Conservation (phyloP, 2,329 filamentous ascomycete species). For the Epichloe sp. region DNA sequence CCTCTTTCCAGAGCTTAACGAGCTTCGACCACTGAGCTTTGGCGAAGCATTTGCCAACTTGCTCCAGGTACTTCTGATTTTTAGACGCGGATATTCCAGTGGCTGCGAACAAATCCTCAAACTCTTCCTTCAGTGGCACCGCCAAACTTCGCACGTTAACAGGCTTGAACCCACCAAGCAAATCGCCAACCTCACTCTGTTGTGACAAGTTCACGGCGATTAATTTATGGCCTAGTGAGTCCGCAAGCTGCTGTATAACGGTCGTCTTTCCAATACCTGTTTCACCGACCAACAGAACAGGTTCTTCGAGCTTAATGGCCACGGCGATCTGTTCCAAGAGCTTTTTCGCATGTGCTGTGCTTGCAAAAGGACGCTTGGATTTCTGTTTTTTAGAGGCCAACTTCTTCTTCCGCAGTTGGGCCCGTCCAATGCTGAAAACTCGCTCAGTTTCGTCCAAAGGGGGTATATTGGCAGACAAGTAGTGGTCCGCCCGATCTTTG, state of each 20-base stretch:
- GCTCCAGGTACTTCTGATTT: conserved; percentile 76
- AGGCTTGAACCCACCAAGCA: conserved; percentile 92
- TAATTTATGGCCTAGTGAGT: conserved; percentile 71
- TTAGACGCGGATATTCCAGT: conserved; percentile 77
- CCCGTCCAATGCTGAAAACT: conserved; percentile 52
- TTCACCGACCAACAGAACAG: conserved; percentile 89
- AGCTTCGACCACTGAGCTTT: conserved; percentile 81
- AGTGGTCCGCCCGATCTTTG: conserved; percentile 66
- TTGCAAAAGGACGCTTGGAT: conserved; percentile 63
- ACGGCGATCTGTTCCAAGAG: conserved; percentile 81
- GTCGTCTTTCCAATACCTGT: conserved; percentile 98
- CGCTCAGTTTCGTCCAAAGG: conserved; percentile 47
- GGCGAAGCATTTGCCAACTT: conserved; percentile 64
- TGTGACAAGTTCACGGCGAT: conserved; percentile 93
- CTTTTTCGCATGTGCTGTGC: conserved; percentile 70
- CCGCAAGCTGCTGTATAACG: conserved; percentile 82
- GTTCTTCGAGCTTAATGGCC: conserved; percentile 72
- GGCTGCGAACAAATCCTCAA: conserved; percentile 74
- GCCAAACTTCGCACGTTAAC: conserved; percentile 81
- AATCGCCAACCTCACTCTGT: conserved; percentile 92
- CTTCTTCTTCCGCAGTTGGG: conserved; percentile 45
- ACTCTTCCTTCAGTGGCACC: conserved; percentile 83
- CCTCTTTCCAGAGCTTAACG: conserved; percentile 77
- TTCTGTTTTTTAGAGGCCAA: conserved; percentile 34
- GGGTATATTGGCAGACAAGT: conserved; percentile 60